Evolutionary conservation across 1,284 basidiomycete species (phyloP).

Genomic region (Melanopsichium pennsylvanicum): DNA sequence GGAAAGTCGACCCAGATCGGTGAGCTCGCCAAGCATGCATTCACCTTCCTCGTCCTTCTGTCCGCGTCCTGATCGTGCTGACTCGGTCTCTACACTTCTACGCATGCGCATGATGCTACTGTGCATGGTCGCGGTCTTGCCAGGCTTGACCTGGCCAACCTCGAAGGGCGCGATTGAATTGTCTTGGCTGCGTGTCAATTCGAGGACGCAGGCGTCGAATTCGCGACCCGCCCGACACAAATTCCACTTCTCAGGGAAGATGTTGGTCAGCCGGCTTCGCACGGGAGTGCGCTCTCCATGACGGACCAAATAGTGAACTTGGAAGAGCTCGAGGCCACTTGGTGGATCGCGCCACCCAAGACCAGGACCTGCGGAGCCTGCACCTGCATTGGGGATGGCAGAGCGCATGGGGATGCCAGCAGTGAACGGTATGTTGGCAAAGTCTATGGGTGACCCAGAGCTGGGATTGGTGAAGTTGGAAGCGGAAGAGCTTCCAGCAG

Average conservation of each 20-base stretch:
- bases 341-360: constrained; percentile 58
- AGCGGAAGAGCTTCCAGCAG: background rate
- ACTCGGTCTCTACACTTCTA: constrained; percentile 47
- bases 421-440: constrained; percentile 20
- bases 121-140: constrained; percentile 24
- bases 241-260: constrained; percentile 60
- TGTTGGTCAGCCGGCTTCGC: constrained; percentile 52
- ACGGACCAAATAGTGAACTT: constrained; percentile 60
- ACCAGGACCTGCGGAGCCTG: constrained; percentile 39
- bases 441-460: background rate
- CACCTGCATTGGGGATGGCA: constrained; percentile 26
- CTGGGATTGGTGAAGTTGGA: constrained; percentile 3
- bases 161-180: constrained; percentile 26
- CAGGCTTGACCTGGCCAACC: constrained; percentile 26
- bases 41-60: constrained; percentile 47
- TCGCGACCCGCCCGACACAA: constrained; percentile 57
- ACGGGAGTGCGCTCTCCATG: constrained; percentile 64
- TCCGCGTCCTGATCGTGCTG: constrained; percentile 14
- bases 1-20: constrained; percentile 78
- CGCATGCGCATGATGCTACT: constrained; percentile 43
- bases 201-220: constrained; percentile 54
- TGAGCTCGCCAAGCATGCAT: constrained; percentile 77
- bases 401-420: constrained; percentile 41
- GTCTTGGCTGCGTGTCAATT: constrained; percentile 13
- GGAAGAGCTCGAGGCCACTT: constrained; percentile 45